Base-by-base conservation (phyloP, 768 basidiomycete genomes). In the Mycena rebaudengoi region DNA sequence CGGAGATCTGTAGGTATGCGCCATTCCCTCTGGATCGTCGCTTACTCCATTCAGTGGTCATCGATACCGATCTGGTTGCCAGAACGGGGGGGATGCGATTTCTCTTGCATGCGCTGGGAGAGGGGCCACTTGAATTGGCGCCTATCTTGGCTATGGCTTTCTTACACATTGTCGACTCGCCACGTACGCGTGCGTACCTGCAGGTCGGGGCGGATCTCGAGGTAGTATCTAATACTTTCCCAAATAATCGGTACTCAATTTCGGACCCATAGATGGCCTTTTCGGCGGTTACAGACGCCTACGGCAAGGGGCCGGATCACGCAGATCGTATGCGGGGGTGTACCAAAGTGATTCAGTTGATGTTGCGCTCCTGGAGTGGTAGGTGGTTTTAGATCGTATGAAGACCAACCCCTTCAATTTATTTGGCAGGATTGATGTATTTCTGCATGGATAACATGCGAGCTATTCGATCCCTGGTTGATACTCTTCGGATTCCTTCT, bases 361-460 rank as follows among this genome's bases (percentile, higher is more conserved):
- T 98, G 87, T 74, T 99, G 52, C 86, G 91, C 52, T 95, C 92
- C 13, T 99, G 96, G 96, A 91, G 94, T 70, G 97, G 96, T 97
- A 71, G 56, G 91, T 79, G 25, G 18, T 56, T 29, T 20, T 33
- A 10, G 16, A 28, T 62, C 30, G 50, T 7, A 16, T 43, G 33
- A 45, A 29, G 13, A 30, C 26, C 20, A 40, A 49, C 7, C 16
- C 7, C 30, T 5, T 30, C 23, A 39, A 40, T 55, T n/a, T 23
- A n/a, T 49, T 57, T 20, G 46, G 21, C 46, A 83, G 97, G 97
- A 12, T 73, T 99, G 25, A 89, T 98, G 86, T 98, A 97, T 74
- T 90, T 97, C 69, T 97, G 95, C 75, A 88, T 96, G 86, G 86
- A 96, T 71, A 88, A 94, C 67, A 91, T 92, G 82, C 82, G 88